Percentiles rank a stretch among this genome's conserved stretches.
phyloP scores from a whole-genome alignment of 1,139 yeast species.

The Protomyces inundatus region DNA sequence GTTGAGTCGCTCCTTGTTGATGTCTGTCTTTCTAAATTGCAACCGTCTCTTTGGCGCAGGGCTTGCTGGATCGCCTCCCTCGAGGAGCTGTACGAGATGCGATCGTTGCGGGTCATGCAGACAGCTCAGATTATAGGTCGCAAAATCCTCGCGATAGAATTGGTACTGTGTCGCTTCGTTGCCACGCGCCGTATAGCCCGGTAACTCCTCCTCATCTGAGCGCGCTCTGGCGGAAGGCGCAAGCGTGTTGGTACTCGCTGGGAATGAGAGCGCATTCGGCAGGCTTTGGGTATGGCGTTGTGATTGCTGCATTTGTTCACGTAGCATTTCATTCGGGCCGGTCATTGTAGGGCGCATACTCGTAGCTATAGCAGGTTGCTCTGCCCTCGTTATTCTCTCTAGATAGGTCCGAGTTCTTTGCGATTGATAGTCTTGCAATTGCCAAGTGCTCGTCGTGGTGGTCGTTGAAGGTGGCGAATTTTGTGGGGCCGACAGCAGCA shows the following conservation, averaged over 20 bases:
- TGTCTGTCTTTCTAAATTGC: not conserved
- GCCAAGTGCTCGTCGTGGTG: too few relatives aligned
- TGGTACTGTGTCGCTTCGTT: not conserved
- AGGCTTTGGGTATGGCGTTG: not conserved
- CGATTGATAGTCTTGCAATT: too few relatives aligned
- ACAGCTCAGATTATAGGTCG: not conserved
- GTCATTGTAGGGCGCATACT: not conserved
- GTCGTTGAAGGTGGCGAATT: too few relatives aligned
- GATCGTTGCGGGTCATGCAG: not conserved
- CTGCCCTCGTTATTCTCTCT: too few relatives aligned
- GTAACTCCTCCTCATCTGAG: not conserved
- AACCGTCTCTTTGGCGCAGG: not conserved
- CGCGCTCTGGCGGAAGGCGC: not conserved
- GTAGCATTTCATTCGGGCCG: not conserved
- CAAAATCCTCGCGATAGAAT: not conserved
- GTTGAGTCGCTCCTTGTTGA: not conserved
- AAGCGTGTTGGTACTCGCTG: not conserved
- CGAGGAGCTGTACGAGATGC: not conserved
- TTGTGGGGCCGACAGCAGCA: too few relatives aligned
- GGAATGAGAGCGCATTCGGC: not conserved
- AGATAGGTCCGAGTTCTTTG: too few relatives aligned
- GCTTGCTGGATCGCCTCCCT: not conserved
- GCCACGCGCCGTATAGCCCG: not conserved
- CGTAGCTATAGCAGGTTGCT: too few relatives aligned
- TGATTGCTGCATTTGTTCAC: not conserved